A percentile compares a stretch with the other conserved stretches of the same genome.
phyloP scores from a whole-genome alignment of 2,329 filamentous ascomycete species.

The Exophiala viscosa region DNA sequence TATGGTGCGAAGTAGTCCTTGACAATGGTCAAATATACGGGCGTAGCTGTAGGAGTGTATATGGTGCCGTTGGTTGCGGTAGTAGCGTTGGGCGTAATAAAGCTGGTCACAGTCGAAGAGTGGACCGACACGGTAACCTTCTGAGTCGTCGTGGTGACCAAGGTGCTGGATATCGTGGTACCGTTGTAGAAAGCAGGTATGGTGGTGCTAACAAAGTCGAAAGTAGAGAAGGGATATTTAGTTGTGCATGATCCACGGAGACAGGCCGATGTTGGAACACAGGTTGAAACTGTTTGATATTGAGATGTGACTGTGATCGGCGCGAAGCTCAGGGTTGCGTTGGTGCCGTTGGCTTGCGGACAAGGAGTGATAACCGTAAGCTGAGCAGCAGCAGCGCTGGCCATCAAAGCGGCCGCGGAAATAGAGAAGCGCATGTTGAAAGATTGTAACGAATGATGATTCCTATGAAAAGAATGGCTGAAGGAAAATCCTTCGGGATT shows the following conservation, averaged over 20 bases:
- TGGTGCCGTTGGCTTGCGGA: slow-evolving; percentile 6
- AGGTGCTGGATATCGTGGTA: slow-evolving; percentile 6
- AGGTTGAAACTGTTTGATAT: slow-evolving; percentile 21
- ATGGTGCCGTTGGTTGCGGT: slow-evolving; percentile 11
- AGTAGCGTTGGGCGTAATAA: slow-evolving; percentile 8
- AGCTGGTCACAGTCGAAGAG: slow-evolving; percentile 19
- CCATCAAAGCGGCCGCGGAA: slow-evolving; percentile 15
- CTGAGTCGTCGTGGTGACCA: slow-evolving; percentile 20
- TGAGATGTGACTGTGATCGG: slow-evolving; percentile 22
- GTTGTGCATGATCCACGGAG: slow-evolving; percentile 15
- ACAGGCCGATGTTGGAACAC: slow-evolving; percentile 13
- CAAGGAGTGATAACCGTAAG: slow-evolving; percentile 20
- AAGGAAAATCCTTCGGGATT: slow-evolving; percentile 19
- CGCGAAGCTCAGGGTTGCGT: neutral
- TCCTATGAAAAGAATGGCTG: slow-evolving; percentile 13
- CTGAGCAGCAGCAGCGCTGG: slow-evolving; percentile 14
- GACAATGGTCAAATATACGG: slow-evolving; percentile 16
- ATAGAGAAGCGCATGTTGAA: slow-evolving; percentile 19
- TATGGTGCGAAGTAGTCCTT: slow-evolving; percentile 24
- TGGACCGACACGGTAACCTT: slow-evolving; percentile 16
- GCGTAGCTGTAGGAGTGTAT: slow-evolving; percentile 3
- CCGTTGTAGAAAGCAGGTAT: slow-evolving; percentile 22
- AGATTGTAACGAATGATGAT: slow-evolving; percentile 9
- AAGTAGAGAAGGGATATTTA: slow-evolving; percentile 17
- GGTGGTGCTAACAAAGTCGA: slow-evolving; percentile 22